These are phyloP conservation scores for Sabuloglossum arenarium DNA, from an alignment of 495 filamentous ascomycete species.

Conservation along the genomic window DNA sequence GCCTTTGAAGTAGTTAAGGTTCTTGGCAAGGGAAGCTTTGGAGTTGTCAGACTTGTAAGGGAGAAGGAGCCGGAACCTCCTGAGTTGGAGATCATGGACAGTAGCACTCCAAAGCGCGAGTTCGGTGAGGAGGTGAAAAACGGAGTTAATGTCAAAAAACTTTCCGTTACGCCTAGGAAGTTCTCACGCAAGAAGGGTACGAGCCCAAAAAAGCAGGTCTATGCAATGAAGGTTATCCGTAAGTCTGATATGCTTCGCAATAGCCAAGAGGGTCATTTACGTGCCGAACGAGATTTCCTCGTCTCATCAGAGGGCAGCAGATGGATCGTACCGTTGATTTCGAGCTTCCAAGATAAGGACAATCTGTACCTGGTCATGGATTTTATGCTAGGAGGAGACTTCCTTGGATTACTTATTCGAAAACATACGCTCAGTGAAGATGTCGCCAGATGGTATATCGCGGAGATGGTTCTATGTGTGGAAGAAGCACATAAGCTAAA, in stretches of 20 bases:
- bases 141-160: background rate
- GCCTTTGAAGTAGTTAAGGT: constrained; percentile 65
- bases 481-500: constrained; percentile 73
- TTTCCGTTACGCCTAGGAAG: background rate
- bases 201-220: constrained; percentile 34
- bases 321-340: constrained; percentile 76
- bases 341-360: constrained; percentile 68
- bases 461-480: constrained; percentile 88
- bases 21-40: constrained; percentile 93
- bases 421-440: constrained; percentile 59
- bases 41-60: constrained; percentile 66
- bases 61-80: constrained; percentile 25
- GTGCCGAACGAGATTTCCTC: constrained; percentile 80
- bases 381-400: constrained; percentile 91
- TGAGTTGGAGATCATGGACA: constrained; percentile 1
- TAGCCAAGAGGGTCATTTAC: constrained; percentile 77
- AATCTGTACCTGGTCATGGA: constrained; percentile 91
- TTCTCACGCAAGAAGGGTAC: constrained; percentile 6
- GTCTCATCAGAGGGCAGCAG: constrained; percentile 61
- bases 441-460: constrained; percentile 65
- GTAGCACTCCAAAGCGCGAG: background rate
- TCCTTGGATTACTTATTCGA: constrained; percentile 65
- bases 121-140: background rate
- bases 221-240: constrained; percentile 90
- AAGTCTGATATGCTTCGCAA: constrained; percentile 80